Conservation (phyloP, 2,329 filamentous ascomycete genomes). For the Colletotrichum sansevieriae region DNA sequence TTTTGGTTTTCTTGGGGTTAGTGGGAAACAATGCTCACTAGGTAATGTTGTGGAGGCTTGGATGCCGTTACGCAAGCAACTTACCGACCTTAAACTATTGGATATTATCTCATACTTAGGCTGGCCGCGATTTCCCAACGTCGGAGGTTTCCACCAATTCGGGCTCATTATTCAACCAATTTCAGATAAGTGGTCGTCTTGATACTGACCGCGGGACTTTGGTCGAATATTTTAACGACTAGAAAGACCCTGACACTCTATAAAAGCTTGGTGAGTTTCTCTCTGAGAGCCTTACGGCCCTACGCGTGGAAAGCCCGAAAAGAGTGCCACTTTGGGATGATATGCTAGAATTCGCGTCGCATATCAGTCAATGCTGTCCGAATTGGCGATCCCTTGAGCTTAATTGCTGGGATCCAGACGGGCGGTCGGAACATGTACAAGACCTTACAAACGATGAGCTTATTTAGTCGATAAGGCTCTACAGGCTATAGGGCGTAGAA, state of each 20-base stretch:
- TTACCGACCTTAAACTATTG: too few relatives aligned
- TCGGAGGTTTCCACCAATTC: background rate
- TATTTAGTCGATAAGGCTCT: too few relatives aligned
- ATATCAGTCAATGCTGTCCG: background rate
- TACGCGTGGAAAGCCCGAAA: background rate
- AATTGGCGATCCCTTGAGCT: background rate
- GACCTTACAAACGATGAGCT: too few relatives aligned
- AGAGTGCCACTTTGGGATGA: background rate
- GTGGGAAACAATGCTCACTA: background rate
- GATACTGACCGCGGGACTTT: background rate
- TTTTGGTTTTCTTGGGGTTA: background rate
- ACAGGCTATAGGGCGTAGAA: too few relatives aligned
- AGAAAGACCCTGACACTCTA: too few relatives aligned
- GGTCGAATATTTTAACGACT: too few relatives aligned
- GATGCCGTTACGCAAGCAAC: background rate
- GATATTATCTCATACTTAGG: too few relatives aligned
- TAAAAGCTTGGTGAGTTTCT: too few relatives aligned
- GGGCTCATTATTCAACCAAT: background rate
- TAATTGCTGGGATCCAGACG: too few relatives aligned
- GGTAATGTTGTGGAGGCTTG: constrained; percentile 7
- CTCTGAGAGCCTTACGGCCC: too few relatives aligned
- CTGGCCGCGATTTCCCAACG: too few relatives aligned
- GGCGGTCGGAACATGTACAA: too few relatives aligned
- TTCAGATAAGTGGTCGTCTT: background rate
- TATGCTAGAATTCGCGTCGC: background rate